Percentiles rank a stretch among this genome's conserved stretches.
phyloP scores from a whole-genome alignment of 2,329 filamentous ascomycete species.

The Arthroderma uncinatum region DNA sequence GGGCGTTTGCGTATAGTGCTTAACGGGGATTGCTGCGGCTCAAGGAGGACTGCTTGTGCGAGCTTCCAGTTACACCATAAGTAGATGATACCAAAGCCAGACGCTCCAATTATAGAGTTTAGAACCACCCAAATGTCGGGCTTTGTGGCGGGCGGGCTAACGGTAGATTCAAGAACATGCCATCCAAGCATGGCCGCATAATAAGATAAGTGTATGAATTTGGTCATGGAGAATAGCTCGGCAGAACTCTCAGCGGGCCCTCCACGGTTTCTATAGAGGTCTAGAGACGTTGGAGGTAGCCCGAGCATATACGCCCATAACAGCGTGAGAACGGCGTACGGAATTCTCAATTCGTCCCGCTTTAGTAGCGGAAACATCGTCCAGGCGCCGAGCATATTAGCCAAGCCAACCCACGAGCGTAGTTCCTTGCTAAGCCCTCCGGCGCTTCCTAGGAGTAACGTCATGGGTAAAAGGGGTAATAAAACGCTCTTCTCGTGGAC shows the following conservation, averaged over 20 bases:
- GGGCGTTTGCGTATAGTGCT: background rate
- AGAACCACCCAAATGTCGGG: constrained; percentile 91
- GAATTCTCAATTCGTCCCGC: constrained; percentile 70
- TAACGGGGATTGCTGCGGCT: background rate
- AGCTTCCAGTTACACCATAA: constrained; percentile 74
- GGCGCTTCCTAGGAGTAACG: constrained; percentile 65
- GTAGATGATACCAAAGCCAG: constrained; percentile 78
- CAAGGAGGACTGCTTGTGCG: constrained; percentile 20
- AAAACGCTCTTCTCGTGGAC: constrained; percentile 97
- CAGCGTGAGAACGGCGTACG: constrained; percentile 72
- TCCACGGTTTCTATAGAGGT: constrained; percentile 50
- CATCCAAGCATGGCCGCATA: constrained; percentile 69
- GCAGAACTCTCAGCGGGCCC: constrained; percentile 11
- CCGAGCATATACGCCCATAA: constrained; percentile 89
- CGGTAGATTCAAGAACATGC: constrained; percentile 64
- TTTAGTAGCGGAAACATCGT: constrained; percentile 87
- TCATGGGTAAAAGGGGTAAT: constrained; percentile 87
- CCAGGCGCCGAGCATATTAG: constrained; percentile 80
- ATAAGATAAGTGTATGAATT: constrained; percentile 62
- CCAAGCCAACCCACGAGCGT: constrained; percentile 89
- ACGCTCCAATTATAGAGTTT: constrained; percentile 77
- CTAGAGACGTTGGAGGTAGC: constrained; percentile 64
- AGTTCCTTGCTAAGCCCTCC: constrained; percentile 65
- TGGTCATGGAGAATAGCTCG: constrained; percentile 44
- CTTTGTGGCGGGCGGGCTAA: constrained; percentile 59